Conservation (phyloP, 306 rosid genomes). For the Cajanus cajan region DNA sequence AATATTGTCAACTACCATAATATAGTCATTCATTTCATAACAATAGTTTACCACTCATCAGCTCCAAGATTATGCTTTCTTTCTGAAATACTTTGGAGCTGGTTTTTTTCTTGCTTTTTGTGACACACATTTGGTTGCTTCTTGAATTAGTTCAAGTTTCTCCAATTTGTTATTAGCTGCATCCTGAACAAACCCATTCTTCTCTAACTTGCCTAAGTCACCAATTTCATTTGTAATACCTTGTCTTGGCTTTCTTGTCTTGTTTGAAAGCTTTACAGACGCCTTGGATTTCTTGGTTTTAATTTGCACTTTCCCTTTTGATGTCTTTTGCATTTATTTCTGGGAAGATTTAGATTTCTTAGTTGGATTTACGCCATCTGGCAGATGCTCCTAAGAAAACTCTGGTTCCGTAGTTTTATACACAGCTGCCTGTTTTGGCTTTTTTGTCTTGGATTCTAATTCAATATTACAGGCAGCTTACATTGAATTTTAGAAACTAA, state of each 20-base stretch:
- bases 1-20: background rate
- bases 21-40: background rate
- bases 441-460: conserved; percentile 17
- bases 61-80: conserved; percentile 32
- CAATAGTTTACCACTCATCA: background rate
- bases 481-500: conserved; percentile 13
- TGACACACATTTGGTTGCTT: background rate
- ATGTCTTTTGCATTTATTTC: conserved; percentile 18
- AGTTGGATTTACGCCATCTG: conserved; percentile 3
- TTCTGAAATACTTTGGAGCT: conserved; percentile 35
- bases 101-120: conserved; percentile 24
- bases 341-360: conserved; percentile 14
- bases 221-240: background rate
- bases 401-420: conserved; percentile 24
- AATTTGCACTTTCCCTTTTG: conserved; percentile 5
- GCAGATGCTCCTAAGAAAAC: conserved; percentile 18
- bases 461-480: background rate
- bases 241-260: background rate
- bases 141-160: conserved; percentile 20
- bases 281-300: conserved; percentile 28
- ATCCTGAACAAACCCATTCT: background rate
- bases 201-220: conserved; percentile 16
- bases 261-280: background rate
- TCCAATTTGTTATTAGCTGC: conserved; percentile 12
- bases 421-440: conserved; percentile 15